A percentile compares a stretch with the other conserved stretches of the same genome.
phyloP scores from a whole-genome alignment of 345 rosid species.

The Eucalyptus cloeziana region DNA sequence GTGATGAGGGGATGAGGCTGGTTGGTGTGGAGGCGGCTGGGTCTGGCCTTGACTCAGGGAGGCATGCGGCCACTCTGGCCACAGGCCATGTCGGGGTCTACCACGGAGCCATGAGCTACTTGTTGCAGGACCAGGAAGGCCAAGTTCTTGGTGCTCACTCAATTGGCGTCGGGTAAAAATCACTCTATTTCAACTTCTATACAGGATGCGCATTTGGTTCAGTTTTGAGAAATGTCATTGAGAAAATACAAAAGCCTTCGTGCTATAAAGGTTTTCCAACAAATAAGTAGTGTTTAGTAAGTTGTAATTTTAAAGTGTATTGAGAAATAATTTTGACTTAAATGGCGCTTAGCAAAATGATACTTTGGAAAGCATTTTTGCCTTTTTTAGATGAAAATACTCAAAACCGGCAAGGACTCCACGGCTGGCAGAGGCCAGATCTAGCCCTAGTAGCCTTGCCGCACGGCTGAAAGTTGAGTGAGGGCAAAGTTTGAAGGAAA shows the following conservation, averaged over 20 bases:
- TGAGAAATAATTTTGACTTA: too few species aligned
- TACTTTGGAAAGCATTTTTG: too few species aligned
- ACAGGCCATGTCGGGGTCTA: constrained; percentile 69
- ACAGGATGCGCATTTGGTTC: too few species aligned
- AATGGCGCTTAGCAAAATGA: too few species aligned
- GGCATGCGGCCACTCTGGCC: constrained; percentile 70
- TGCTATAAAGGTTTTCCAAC: too few species aligned
- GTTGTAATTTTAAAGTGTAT: too few species aligned
- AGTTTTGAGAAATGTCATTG: too few species aligned
- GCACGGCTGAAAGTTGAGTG: fast-evolving
- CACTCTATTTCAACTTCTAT: background rate
- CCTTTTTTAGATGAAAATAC: too few species aligned
- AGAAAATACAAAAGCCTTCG: too few species aligned
- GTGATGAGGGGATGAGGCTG: constrained; percentile 51
- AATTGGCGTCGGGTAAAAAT: constrained; percentile 50
- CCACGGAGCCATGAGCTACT: constrained; percentile 78
- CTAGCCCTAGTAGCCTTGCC: too few species aligned
- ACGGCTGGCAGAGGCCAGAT: fast-evolving
- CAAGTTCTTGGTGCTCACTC: constrained; percentile 54
- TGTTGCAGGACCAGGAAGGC: constrained; percentile 72
- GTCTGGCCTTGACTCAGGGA: constrained; percentile 65
- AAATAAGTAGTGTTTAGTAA: too few species aligned
- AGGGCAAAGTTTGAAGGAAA: too few species aligned
- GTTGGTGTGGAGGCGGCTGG: constrained; percentile 86
- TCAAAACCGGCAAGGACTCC: fast-evolving